Conservation (phyloP, 169 alveolate species). For the Eimeria sp. region DNA sequence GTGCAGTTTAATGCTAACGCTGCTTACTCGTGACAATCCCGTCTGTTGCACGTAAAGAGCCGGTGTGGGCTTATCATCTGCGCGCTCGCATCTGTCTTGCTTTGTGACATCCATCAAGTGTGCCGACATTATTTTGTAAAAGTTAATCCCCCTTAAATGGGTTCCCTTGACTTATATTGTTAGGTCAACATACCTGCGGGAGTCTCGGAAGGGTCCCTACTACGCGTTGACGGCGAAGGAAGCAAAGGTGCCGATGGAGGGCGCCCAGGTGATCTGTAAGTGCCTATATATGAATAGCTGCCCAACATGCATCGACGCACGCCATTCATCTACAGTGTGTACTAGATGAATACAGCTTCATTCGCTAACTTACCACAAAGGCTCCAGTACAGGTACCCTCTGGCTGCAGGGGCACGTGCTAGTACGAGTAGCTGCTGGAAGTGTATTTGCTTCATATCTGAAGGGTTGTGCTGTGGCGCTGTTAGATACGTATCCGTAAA, state of each 20-base stretch:
- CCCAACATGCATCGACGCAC: neutral
- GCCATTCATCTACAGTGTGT: neutral
- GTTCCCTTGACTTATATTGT: neutral
- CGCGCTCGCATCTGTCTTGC: too few relatives aligned
- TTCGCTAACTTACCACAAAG: neutral
- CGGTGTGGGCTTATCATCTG: too few relatives aligned
- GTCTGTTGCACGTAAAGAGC: neutral
- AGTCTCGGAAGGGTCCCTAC: constrained; percentile 30
- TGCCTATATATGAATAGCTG: neutral
- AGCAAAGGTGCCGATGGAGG: constrained; percentile 24
- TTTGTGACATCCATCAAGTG: neutral
- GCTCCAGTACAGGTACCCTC: neutral
- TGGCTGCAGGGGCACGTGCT: neutral
- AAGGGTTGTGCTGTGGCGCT: neutral
- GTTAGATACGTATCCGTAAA: constrained; percentile 31
- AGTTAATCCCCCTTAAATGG: too few relatives aligned
- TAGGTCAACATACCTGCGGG: constrained; percentile 59
- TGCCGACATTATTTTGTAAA: neutral
- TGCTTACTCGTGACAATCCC: neutral
- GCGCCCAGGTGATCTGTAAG: constrained; percentile 52
- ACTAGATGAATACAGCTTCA: neutral
- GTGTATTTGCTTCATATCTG: neutral
- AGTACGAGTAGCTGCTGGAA: neutral
- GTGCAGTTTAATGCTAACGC: neutral
- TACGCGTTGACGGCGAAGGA: constrained; percentile 69